Evolutionary conservation across 2,329 filamentous ascomycete genomes (phyloP).

Genomic region (Macroventuria anomochaeta): DNA sequence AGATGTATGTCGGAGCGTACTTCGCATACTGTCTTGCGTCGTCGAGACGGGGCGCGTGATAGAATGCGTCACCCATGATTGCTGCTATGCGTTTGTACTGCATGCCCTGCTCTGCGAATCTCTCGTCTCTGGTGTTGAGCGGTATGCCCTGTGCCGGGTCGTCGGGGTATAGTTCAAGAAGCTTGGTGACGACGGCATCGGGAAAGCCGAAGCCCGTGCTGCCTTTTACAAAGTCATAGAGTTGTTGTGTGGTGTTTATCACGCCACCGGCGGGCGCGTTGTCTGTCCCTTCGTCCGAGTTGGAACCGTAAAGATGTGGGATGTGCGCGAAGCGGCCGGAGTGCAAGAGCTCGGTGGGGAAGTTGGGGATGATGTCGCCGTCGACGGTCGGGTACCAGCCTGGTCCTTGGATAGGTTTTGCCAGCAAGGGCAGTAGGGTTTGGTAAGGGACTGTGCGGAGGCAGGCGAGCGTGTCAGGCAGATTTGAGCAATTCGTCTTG

Average conservation of each 20-base stretch:
- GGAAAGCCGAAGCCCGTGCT: constrained; percentile 44
- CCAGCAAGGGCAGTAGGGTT: constrained; percentile 62
- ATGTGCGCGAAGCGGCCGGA: constrained; percentile 68
- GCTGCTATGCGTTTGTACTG: constrained; percentile 64
- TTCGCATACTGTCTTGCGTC: constrained; percentile 55
- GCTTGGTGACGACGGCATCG: constrained; percentile 36
- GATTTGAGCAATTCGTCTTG: constrained; percentile 64
- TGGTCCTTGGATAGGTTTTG: constrained; percentile 49
- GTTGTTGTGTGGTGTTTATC: constrained; percentile 64
- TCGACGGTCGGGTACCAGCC: constrained; percentile 59
- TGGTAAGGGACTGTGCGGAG: constrained; percentile 68
- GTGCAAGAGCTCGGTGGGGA: constrained; percentile 61
- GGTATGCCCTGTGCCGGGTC: constrained; percentile 43
- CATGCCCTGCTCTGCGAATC: constrained; percentile 41
- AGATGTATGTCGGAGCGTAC: constrained; percentile 62
- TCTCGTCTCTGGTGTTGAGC: constrained; percentile 40
- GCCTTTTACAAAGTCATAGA: constrained; percentile 42
- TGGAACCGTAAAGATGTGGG: constrained; percentile 68
- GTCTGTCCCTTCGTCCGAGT: constrained; percentile 69
- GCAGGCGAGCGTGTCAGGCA: constrained; percentile 49
- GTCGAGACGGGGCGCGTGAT: constrained; percentile 61
- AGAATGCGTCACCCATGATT: constrained; percentile 60
- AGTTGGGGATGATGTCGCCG: constrained; percentile 63
- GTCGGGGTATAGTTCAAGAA: constrained; percentile 46
- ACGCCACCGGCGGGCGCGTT: constrained; percentile 60